Conservation (phyloP, 768 basidiomycete species). For the Agaricus sinodeliciosus region DNA sequence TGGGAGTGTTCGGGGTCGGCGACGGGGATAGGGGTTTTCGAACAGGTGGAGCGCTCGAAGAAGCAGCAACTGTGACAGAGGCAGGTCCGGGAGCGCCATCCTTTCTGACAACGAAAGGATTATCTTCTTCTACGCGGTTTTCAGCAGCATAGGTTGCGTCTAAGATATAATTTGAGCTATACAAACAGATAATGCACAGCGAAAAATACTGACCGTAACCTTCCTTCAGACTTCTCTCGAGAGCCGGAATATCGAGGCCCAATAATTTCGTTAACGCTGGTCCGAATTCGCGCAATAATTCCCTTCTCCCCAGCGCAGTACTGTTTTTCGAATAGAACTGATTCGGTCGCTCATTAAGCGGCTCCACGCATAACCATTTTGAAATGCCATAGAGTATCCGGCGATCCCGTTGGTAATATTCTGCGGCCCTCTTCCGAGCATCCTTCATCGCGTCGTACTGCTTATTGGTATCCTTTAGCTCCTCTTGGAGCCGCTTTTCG, state of each 20-base stretch:
- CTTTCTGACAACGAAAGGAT: neutral
- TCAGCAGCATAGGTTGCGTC: neutral
- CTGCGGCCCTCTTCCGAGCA: slow-evolving; percentile 37
- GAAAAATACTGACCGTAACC: neutral
- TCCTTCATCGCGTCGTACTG: slow-evolving; percentile 40
- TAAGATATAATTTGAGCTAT: neutral
- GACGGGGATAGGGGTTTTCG: neutral
- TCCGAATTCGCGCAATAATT: slow-evolving; percentile 9
- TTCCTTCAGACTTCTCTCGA: slow-evolving; percentile 11
- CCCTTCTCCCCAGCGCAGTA: slow-evolving; percentile 3
- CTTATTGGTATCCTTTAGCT: slow-evolving; percentile 28
- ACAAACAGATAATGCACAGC: neutral
- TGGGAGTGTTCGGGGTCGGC: neutral
- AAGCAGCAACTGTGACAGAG: neutral
- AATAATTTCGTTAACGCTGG: slow-evolving; percentile 13
- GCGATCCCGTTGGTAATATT: slow-evolving; percentile 33
- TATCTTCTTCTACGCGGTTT: neutral
- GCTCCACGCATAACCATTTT: slow-evolving; percentile 23
- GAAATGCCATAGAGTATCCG: slow-evolving; percentile 44
- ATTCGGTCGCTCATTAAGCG: slow-evolving; percentile 8
- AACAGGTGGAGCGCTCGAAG: neutral
- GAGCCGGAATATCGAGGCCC: slow-evolving; percentile 32
- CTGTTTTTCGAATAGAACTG: neutral
- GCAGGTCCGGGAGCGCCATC: neutral
- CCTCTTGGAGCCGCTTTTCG: slow-evolving; percentile 13